A percentile compares a stretch with the other conserved stretches of the same genome.
phyloP scores from a whole-genome alignment of 495 filamentous ascomycete genomes.

The Neurospora sp. region DNA sequence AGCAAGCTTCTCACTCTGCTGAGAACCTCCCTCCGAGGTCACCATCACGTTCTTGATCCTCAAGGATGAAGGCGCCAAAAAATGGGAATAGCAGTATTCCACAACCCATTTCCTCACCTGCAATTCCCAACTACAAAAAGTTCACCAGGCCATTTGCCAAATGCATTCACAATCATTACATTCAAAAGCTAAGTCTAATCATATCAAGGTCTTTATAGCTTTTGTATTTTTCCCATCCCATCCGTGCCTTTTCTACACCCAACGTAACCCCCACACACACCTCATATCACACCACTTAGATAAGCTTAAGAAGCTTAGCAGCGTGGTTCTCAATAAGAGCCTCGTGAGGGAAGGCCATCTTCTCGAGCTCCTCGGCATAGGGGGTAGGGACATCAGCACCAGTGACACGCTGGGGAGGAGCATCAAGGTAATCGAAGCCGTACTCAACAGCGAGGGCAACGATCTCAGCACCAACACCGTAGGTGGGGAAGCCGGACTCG shows the following conservation, averaged over 20 bases:
- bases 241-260: neutral
- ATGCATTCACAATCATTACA: neutral
- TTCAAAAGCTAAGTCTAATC: neutral
- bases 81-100: neutral
- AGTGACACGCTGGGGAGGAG: constrained; percentile 84
- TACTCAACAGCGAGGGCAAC: constrained; percentile 94
- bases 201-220: neutral
- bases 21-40: neutral
- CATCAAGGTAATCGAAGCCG: constrained; percentile 92
- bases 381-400: constrained; percentile 95
- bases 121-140: neutral
- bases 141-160: neutral
- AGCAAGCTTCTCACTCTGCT: neutral
- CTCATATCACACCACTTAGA: constrained; percentile 18
- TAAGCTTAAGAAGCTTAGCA: constrained; percentile 72
- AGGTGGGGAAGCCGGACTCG: constrained; percentile 92
- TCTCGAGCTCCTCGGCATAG: constrained; percentile 79
- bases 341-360: constrained; percentile 86
- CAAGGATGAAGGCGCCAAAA: neutral
- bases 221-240: neutral
- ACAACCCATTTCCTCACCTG: neutral
- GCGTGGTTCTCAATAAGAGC: constrained; percentile 71
- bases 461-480: constrained; percentile 85
- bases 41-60: neutral
- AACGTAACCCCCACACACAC: neutral